Evolutionary conservation across 2,329 filamentous ascomycete genomes (phyloP).

Genomic region (Fusarium piperis): DNA sequence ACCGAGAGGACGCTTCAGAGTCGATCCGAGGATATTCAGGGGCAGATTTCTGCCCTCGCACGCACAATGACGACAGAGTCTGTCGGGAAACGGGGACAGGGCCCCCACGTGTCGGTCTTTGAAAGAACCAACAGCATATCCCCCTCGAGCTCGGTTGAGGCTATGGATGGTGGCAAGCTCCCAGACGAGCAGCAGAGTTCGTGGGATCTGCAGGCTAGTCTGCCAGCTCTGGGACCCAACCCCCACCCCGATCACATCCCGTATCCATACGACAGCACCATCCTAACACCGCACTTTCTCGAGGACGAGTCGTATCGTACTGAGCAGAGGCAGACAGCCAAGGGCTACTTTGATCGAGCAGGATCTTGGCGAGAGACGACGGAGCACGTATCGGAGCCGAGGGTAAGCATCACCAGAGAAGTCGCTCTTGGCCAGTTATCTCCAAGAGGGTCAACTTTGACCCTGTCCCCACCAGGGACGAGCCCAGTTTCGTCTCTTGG

Average conservation of each 20-base stretch:
- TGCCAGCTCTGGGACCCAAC: slow-evolving; percentile 17
- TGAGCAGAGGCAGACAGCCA: neutral
- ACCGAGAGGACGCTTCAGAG: slow-evolving; percentile 17
- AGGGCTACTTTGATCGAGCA: slow-evolving; percentile 19
- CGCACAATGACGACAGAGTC: slow-evolving; percentile 27
- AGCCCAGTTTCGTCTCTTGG: neutral
- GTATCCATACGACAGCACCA: slow-evolving; percentile 31
- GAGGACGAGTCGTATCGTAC: slow-evolving; percentile 14
- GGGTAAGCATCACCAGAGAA: slow-evolving; percentile 26
- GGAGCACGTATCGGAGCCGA: slow-evolving; percentile 18
- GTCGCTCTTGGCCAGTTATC: slow-evolving; percentile 23
- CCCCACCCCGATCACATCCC: slow-evolving; percentile 26
- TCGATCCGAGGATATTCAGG: slow-evolving; percentile 33
- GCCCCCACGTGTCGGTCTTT: slow-evolving; percentile 39
- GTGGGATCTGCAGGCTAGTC: slow-evolving; percentile 18
- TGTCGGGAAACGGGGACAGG: slow-evolving; percentile 15
- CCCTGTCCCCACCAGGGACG: neutral
- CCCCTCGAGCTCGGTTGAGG: slow-evolving; percentile 25
- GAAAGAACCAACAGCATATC: slow-evolving; percentile 37
- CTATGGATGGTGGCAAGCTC: slow-evolving; percentile 12
- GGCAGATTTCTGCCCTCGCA: slow-evolving; percentile 21
- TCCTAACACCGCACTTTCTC: slow-evolving; percentile 22
- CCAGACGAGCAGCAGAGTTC: slow-evolving; percentile 3
- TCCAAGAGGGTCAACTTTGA: slow-evolving; percentile 5
- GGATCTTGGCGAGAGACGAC: slow-evolving; percentile 28